A percentile compares a stretch with the other conserved stretches of the same genome.
Conservation (phyloP, 441 rosid species). For the Kokia cookei region DNA sequence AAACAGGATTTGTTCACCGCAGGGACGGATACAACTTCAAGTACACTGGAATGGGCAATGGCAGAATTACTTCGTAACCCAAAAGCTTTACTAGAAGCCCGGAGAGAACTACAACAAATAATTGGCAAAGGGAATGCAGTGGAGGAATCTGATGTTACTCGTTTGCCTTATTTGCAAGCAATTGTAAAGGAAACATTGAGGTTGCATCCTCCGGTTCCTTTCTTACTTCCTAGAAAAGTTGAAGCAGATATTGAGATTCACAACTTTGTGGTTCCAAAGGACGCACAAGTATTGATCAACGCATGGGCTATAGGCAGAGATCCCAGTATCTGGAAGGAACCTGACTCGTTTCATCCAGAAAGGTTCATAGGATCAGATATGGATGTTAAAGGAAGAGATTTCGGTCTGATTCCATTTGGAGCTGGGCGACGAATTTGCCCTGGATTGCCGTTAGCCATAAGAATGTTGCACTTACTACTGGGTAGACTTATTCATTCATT, state of each 20-base stretch:
- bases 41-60: slow-evolving; percentile 50
- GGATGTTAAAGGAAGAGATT: slow-evolving; percentile 34
- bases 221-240: slow-evolving; percentile 19
- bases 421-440: slow-evolving; percentile 47
- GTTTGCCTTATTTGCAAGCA: slow-evolving; percentile 31
- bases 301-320: slow-evolving; percentile 57
- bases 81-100: slow-evolving; percentile 19
- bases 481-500: slow-evolving; percentile 30
- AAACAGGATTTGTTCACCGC: slow-evolving; percentile 19
- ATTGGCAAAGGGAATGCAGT: slow-evolving; percentile 22
- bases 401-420: slow-evolving; percentile 38
- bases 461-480: slow-evolving; percentile 31
- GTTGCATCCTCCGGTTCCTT: slow-evolving; percentile 33
- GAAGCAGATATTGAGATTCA: slow-evolving; percentile 18
- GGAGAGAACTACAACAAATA: slow-evolving; percentile 21
- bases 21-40: slow-evolving; percentile 51
- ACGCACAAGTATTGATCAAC: slow-evolving; percentile 30
- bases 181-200: slow-evolving; percentile 42
- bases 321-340: slow-evolving; percentile 31
- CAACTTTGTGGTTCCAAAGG: slow-evolving; percentile 26
- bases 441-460: slow-evolving; percentile 39
- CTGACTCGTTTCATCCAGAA: slow-evolving; percentile 37
- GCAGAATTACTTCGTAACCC: slow-evolving; percentile 53
- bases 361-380: slow-evolving; percentile 35
- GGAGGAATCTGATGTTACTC: slow-evolving; percentile 22